Evolutionary conservation across 1,139 yeast genomes (phyloP).

Genomic region (Neolecta irregularis): DNA sequence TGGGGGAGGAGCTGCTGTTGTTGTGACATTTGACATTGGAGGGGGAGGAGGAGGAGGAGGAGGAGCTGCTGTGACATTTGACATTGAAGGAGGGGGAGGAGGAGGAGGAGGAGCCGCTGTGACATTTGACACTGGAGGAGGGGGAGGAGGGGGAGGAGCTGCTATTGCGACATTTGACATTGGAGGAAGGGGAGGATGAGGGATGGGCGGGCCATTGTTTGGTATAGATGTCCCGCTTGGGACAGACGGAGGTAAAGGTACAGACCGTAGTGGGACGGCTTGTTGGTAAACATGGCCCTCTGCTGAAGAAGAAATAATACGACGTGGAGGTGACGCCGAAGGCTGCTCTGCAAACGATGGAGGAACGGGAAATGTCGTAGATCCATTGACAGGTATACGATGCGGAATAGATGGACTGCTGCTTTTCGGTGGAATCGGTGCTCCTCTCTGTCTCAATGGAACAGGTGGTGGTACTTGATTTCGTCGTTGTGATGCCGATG

Average conservation of each 20-base stretch:
- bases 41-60: constrained; percentile 25
- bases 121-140: constrained; percentile 22
- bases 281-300: too few relatives aligned
- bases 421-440: constrained; percentile 17
- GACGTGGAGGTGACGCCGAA: background rate
- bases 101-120: constrained; percentile 24
- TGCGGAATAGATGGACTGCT: constrained; percentile 16
- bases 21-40: constrained; percentile 10
- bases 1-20: constrained; percentile 11
- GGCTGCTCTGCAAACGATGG: constrained; percentile 2
- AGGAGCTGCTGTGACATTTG: constrained; percentile 24
- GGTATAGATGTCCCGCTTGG: too few relatives aligned
- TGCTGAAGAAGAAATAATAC: background rate
- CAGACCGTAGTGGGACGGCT: too few relatives aligned
- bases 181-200: constrained; percentile 25
- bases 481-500: constrained; percentile 7
- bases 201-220: too few relatives aligned
- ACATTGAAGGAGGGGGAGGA: constrained; percentile 18
- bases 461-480: constrained; percentile 19
- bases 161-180: constrained; percentile 9
- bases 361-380: constrained; percentile 25
- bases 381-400: too few relatives aligned
- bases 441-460: too few relatives aligned
- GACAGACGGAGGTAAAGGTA: too few relatives aligned
- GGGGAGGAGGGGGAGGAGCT: constrained; percentile 11